Evolutionary conservation across 306 rosid genomes (phyloP), one percentile per base, ranked within the genome.

Genomic region (Arachis stenosperma): DNA sequence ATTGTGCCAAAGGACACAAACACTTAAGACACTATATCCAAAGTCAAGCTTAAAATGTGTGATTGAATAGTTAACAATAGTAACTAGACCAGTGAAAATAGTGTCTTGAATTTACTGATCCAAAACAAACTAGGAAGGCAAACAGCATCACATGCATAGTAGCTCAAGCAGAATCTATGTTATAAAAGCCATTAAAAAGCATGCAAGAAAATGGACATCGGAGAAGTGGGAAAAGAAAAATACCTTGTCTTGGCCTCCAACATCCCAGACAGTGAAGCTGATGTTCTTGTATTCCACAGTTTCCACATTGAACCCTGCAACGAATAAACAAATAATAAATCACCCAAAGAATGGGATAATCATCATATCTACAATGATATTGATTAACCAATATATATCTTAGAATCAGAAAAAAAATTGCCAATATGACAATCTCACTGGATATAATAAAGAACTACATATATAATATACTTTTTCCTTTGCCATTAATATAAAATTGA

Each of bases 231-330:
- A 10, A 39, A 48, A 42, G 37, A 50, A 44, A 9, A 68, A 36
- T 78, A 93, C 98, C 96, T 90, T 90, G 88, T 90, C 97, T 79
- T 93, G 97, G 51, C 97, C 98, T 44, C 96, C 98, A 2, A 93
- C 98, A 87, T 93, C 98, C 98, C 97, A 93, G 75, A 93, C 97
- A 55, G 98, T 93, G 79, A 93, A 93, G 86, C 98, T 93, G 78
- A 93, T 93, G 85, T 93, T 93, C 87, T 93, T 93, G 56, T 93
- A 90, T 79, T 90, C 96, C 78, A 90, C 97, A 8, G 98, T 93
- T 86, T 93, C 98, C 86, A 90, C 98, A 59, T 93, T 93, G 82
- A 92, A 92, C 54, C 97, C 98, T 90, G 75, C 69, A 67, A 6
- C 82, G 60, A 61, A 75, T 30, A 57, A 70, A 14, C 44, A 22